Conservation (phyloP, 768 basidiomycete genomes). For the Amanita pseudoporphyria region DNA sequence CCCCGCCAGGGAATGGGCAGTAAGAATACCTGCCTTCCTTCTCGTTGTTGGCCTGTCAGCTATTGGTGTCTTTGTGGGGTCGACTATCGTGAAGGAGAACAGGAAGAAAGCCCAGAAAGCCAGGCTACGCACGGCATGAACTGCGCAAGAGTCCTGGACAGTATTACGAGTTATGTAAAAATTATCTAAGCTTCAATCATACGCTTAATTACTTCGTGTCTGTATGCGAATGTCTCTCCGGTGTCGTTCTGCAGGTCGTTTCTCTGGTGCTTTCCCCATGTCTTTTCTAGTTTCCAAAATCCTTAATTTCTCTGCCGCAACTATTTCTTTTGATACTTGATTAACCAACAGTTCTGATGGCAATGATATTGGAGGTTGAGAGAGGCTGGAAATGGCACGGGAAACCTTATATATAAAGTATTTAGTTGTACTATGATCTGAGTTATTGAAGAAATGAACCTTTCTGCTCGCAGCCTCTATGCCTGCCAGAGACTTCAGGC, state of each 20-base stretch:
- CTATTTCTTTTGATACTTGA: constrained; percentile 52
- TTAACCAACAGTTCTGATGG: constrained; percentile 38
- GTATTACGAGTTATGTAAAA: neutral
- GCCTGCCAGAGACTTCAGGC: constrained; percentile 34
- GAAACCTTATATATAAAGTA: constrained; percentile 33
- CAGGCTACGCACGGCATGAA: constrained; percentile 50
- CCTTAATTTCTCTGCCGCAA: constrained; percentile 63
- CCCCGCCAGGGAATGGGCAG: constrained; percentile 87
- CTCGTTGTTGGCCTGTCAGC: constrained; percentile 73
- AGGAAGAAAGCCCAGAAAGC: constrained; percentile 55
- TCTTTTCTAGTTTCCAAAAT: constrained; percentile 32
- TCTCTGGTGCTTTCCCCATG: constrained; percentile 15
- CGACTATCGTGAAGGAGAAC: constrained; percentile 67
- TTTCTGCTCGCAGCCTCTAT: constrained; percentile 42
- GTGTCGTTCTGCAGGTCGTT: neutral
- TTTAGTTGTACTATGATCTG: neutral
- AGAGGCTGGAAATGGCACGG: constrained; percentile 41
- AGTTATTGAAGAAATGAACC: constrained; percentile 22
- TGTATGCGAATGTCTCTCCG: neutral
- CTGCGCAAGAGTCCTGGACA: constrained; percentile 10
- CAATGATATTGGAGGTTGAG: constrained; percentile 40
- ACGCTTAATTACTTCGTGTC: neutral
- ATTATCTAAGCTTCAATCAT: neutral
- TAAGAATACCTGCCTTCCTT: constrained; percentile 77
- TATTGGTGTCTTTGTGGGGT: constrained; percentile 74